Evolutionary conservation across 2,329 filamentous ascomycete species (phyloP).

Genomic region (Cladobotryum protrusum): DNA sequence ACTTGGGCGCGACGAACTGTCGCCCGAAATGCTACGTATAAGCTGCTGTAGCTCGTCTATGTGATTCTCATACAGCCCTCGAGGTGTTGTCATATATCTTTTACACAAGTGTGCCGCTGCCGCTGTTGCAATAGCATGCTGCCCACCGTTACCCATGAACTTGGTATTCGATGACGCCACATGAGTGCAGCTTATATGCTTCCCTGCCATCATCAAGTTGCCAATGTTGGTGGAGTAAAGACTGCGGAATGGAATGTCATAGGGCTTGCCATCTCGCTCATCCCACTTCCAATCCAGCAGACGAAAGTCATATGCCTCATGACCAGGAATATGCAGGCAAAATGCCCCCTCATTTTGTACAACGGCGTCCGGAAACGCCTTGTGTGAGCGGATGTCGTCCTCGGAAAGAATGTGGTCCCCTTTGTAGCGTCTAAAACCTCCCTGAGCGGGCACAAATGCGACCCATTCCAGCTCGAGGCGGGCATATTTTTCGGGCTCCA

Average conservation of each 20-base stretch:
- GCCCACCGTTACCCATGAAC: not conserved
- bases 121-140: not conserved
- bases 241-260: not conserved
- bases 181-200: conserved; percentile 1
- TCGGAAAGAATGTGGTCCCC: not conserved
- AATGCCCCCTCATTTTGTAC: conserved; percentile 1
- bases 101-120: not conserved
- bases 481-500: conserved; percentile 5
- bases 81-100: not conserved
- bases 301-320: not conserved
- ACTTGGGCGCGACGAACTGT: too few relatives aligned
- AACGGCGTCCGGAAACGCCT: not conserved
- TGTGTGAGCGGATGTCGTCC: not conserved
- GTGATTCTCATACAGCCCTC: too few relatives aligned
- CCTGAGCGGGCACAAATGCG: not conserved
- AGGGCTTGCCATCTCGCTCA: conserved; percentile 1
- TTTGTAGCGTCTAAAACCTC: not conserved
- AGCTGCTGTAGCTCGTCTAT: too few relatives aligned
- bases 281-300: conserved; percentile 1
- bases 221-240: not conserved
- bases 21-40: too few relatives aligned
- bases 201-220: conserved; percentile 2
- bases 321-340: not conserved
- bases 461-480: not conserved
- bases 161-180: conserved; percentile 2